A percentile compares a stretch with the other conserved stretches of the same genome.
Conservation (phyloP, 371 early-diverging fungal genomes). For the Mucor ambiguus region DNA sequence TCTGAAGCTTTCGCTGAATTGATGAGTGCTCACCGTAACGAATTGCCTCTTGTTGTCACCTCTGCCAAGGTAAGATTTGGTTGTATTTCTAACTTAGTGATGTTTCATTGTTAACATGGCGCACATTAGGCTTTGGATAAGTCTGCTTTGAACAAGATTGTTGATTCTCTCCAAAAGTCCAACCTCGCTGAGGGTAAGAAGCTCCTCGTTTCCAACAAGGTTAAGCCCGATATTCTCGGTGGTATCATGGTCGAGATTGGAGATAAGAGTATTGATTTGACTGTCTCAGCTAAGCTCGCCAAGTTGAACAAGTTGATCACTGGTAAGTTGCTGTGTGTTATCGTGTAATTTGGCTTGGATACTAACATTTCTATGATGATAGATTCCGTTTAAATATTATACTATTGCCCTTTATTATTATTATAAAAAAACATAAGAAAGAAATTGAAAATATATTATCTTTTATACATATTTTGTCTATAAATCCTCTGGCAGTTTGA, state of each 20-base stretch:
- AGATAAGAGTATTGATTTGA: conserved; percentile 97
- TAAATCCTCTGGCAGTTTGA: background rate
- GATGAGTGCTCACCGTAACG: conserved; percentile 93
- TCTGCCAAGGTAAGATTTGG: conserved; percentile 73
- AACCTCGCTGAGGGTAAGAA: conserved; percentile 56
- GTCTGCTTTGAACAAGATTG: conserved; percentile 54
- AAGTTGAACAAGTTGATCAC: conserved; percentile 92
- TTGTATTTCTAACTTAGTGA: background rate
- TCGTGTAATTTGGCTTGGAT: background rate
- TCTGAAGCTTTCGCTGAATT: conserved; percentile 79
- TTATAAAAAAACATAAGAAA: conserved; percentile 10
- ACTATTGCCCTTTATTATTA: conserved; percentile 7
- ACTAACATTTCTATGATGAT: background rate
- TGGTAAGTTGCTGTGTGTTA: conserved; percentile 37
- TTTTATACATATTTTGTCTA: conserved; percentile 3
- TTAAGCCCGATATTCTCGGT: conserved; percentile 92
- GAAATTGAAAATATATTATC: conserved; percentile 2
- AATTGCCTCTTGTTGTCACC: conserved; percentile 87
- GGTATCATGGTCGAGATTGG: conserved; percentile 97
- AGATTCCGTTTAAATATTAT: conserved; percentile 25
- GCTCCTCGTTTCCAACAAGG: conserved; percentile 87
- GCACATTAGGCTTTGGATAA: conserved; percentile 52
- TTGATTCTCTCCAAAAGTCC: conserved; percentile 55
- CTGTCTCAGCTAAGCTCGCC: conserved; percentile 91
- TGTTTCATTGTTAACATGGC: background rate